Conservation (phyloP, 306 rosid genomes). For the Quercus variabilis region DNA sequence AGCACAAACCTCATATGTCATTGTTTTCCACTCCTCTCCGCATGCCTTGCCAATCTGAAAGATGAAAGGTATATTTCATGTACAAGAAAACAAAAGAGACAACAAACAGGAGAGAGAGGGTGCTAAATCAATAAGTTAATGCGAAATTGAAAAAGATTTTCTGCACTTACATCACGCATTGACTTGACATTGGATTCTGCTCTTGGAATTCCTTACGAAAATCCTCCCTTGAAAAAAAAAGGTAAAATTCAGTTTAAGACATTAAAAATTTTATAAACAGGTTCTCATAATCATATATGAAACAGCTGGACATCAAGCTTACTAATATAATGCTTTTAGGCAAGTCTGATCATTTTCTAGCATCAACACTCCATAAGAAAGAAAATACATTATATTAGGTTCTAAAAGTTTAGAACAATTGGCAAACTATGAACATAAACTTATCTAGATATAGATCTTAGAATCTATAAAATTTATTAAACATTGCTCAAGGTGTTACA, state of each 20-base stretch:
- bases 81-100: not conserved
- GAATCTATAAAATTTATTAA: too few species aligned
- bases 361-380: conserved; percentile 3
- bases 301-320: conserved; percentile 13
- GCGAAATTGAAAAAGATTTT: not conserved
- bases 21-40: conserved; percentile 94
- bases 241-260: conserved; percentile 27
- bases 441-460: too few species aligned
- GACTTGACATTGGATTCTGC: conserved; percentile 81
- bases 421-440: too few species aligned
- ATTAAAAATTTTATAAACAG: conserved; percentile 2
- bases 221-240: conserved; percentile 68
- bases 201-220: conserved; percentile 78
- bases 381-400: not conserved
- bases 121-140: not conserved
- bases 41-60: conserved; percentile 94
- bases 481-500: too few species aligned
- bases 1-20: conserved; percentile 76
- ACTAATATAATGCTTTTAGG: not conserved
- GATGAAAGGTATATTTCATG: not conserved
- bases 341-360: not conserved
- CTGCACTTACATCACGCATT: conserved; percentile 73
- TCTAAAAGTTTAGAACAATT: too few species aligned
- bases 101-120: not conserved
- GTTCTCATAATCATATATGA: conserved; percentile 4